These are phyloP conservation scores for Diaporthe vexans DNA, from an alignment of 2,329 filamentous ascomycete genomes.

Conservation along the genomic window DNA sequence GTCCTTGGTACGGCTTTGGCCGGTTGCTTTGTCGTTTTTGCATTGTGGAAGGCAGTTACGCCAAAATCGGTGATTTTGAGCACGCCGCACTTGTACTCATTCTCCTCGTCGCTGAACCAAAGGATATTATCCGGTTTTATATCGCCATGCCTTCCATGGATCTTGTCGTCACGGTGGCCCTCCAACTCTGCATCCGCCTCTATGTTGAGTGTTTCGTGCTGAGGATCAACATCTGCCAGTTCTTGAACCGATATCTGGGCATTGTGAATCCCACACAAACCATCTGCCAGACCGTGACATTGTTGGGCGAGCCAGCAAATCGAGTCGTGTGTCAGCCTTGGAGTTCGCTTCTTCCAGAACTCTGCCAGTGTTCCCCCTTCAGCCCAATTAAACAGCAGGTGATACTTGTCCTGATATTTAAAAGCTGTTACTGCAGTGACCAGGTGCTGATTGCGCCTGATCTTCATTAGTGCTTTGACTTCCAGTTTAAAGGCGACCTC, in stretches of 20 bases:
- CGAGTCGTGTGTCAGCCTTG: background rate
- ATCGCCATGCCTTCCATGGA: conserved; percentile 15
- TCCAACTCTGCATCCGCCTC: background rate
- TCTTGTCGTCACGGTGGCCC: background rate
- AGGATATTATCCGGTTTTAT: background rate
- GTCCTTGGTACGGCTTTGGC: background rate
- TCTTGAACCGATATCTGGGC: background rate
- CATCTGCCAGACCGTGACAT: background rate
- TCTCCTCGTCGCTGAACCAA: background rate
- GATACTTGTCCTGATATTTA: background rate
- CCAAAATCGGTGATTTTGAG: conserved; percentile 14
- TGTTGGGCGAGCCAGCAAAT: conserved; percentile 18
- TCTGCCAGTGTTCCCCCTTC: background rate
- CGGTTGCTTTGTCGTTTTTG: background rate
- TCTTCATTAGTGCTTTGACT: conserved; percentile 1
- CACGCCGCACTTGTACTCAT: background rate
- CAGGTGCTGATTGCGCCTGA: background rate
- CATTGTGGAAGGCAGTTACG: background rate
- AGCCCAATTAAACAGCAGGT: background rate
- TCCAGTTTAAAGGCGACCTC: background rate
- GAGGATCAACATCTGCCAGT: background rate
- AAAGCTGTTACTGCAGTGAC: conserved; percentile 8
- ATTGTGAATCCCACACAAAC: background rate
- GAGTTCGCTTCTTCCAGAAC: background rate
- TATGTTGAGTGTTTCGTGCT: background rate